These are phyloP conservation scores for Fragaria nilgerrensis DNA, from an alignment of 306 rosid species.

Conservation along the genomic window DNA sequence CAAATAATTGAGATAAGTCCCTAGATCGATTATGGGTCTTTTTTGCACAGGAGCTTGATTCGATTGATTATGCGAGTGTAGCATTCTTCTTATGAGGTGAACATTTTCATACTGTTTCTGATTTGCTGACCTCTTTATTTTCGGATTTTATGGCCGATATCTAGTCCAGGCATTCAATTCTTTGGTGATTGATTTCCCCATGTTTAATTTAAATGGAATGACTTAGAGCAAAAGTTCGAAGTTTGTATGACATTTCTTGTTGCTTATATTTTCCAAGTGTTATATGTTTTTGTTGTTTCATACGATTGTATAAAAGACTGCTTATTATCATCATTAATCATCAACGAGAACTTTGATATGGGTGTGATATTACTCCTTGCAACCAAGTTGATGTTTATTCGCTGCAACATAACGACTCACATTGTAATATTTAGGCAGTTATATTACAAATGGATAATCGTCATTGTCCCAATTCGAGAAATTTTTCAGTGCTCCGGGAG, in stretches of 20 bases:
- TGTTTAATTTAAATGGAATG: slow-evolving; percentile 89
- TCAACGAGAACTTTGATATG: background rate
- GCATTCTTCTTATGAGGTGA: background rate
- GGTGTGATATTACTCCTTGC: background rate
- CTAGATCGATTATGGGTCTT: slow-evolving; percentile 74
- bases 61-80: slow-evolving; percentile 70
- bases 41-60: slow-evolving; percentile 66
- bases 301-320: background rate
- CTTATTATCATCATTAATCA: background rate
- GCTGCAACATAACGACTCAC: background rate
- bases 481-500: too few species aligned
- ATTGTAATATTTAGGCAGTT: too few species aligned
- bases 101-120: slow-evolving; percentile 4
- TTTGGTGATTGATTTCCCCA: slow-evolving; percentile 97
- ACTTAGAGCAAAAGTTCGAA: slow-evolving; percentile 84
- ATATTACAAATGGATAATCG: too few species aligned
- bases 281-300: background rate
- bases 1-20: background rate
- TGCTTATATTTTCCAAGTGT: background rate
- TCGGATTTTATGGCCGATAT: slow-evolving; percentile 25
- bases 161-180: slow-evolving; percentile 78
- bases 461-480: too few species aligned
- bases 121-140: slow-evolving; percentile 25
- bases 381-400: background rate
- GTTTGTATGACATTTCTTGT: slow-evolving; percentile 32